These are phyloP conservation scores for Cnidoscolus chayamansa DNA, from an alignment of 441 rosid species.

Conservation along the genomic window DNA sequence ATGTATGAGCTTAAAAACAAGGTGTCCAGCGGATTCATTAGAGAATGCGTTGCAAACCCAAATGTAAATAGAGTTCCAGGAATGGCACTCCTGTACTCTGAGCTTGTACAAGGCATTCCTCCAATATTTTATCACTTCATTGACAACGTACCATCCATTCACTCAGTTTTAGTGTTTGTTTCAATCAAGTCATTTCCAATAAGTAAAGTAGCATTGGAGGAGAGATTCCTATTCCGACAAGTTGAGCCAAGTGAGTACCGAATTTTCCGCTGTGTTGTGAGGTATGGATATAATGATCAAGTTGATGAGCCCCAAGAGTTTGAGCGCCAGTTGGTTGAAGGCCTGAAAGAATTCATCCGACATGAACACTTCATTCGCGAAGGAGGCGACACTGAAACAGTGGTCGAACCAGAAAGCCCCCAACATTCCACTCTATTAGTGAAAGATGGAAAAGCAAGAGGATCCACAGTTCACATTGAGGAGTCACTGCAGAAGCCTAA, in stretches of 20 bases:
- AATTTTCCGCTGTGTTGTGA: slow-evolving; percentile 66
- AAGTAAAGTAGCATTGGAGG: slow-evolving; percentile 45
- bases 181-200: slow-evolving; percentile 67
- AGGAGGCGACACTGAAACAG: slow-evolving; percentile 20
- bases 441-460: slow-evolving; percentile 22
- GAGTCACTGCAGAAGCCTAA: slow-evolving; percentile 23
- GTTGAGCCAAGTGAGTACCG: slow-evolving; percentile 55
- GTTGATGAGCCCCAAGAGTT: slow-evolving; percentile 49
- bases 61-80: slow-evolving; percentile 50
- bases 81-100: slow-evolving; percentile 62
- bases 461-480: slow-evolving; percentile 26
- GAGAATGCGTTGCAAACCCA: slow-evolving; percentile 41
- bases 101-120: slow-evolving; percentile 76
- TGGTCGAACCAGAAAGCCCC: slow-evolving; percentile 2
- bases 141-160: slow-evolving; percentile 49
- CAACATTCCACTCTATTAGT: slow-evolving; percentile 17
- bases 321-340: slow-evolving; percentile 51
- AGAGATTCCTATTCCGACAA: slow-evolving; percentile 63
- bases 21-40: slow-evolving; percentile 47
- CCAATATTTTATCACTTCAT: slow-evolving; percentile 65
- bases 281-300: slow-evolving; percentile 65
- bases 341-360: slow-evolving; percentile 63
- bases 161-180: slow-evolving; percentile 61
- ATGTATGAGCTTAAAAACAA: slow-evolving; percentile 60
- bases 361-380: slow-evolving; percentile 39